These are phyloP conservation scores for Fusarium aywerte DNA, from an alignment of 2,329 filamentous ascomycete genomes.

Conservation along the genomic window DNA sequence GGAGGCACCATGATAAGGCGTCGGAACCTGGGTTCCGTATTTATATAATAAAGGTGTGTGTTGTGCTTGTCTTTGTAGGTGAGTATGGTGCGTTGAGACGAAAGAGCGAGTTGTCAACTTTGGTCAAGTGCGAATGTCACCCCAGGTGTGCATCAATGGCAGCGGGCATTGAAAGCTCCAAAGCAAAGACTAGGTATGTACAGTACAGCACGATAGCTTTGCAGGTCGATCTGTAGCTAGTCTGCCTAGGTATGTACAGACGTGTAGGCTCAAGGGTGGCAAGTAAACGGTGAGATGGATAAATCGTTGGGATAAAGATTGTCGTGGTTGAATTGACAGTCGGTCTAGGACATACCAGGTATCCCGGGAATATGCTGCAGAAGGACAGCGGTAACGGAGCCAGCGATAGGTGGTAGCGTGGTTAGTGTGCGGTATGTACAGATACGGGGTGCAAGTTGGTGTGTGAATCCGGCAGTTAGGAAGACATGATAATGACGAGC, in stretches of 20 bases:
- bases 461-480: conserved; percentile 13
- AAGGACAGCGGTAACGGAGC: conserved; percentile 29
- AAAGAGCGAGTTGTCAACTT: conserved; percentile 24
- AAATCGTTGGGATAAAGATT: conserved; percentile 39
- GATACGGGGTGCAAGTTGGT: conserved; percentile 19
- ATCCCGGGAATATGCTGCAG: conserved; percentile 23
- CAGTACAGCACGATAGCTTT: conserved; percentile 21
- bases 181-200: conserved; percentile 14
- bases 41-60: conserved; percentile 32
- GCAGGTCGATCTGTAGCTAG: conserved; percentile 35
- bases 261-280: conserved; percentile 37
- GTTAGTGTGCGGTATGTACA: conserved; percentile 10
- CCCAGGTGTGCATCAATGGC: conserved; percentile 40
- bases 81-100: conserved; percentile 20
- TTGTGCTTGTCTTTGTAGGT: conserved; percentile 24
- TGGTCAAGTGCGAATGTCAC: conserved; percentile 33
- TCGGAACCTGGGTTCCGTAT: conserved; percentile 22
- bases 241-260: conserved; percentile 19
- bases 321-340: conserved; percentile 29
- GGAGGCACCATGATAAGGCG: conserved; percentile 35
- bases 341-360: conserved; percentile 39
- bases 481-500: conserved; percentile 32
- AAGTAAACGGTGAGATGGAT: conserved; percentile 33
- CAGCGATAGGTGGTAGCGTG: conserved; percentile 3
- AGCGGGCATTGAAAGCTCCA: conserved; percentile 37